Base-by-base conservation (phyloP, 768 basidiomycete species). In the Boletales sp. region DNA sequence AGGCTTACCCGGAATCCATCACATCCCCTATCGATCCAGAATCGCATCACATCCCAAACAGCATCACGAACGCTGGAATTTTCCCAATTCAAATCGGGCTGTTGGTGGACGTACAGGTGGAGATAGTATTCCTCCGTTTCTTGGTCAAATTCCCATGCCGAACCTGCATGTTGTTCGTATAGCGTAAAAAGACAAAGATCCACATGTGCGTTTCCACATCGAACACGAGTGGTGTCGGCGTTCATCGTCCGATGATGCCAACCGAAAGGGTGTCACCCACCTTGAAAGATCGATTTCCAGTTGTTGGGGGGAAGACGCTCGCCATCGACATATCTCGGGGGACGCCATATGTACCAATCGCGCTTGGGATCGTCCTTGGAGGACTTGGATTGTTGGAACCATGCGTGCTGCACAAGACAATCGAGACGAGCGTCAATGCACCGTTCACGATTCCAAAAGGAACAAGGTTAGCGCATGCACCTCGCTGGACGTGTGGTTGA, bases 11-110 rank as follows among this genome's bases (percentile, higher is more conserved):
- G 71, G 65, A 90, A 90, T 2, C 87, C 88, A 52, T 88, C 86
- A 52, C 83, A 82, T 1, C 88, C 87, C 43, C 81, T 71, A 46
- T 81, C 75, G n/a, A 87, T 72, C 87, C 86, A 89, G 60, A 86
- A 89, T 38, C 68, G 66, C 84, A 89, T 84, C 40, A 82, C 60
- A 31, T 83, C 80, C 67, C 74, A 83, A 1, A 86, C 74, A 8
- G 82, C 78, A 48, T 75, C 70, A 8, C 82, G 72, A 2, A 85
- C 79, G 8, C 75, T 74, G 0, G 77, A 74, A 54, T 87, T 84
- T 44, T 87, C 84, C 86, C 85, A 89, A 61, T 90, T 88, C 14
- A 89, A 64, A 60, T 89, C 88, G 0, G 86, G 87, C 68, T 87
- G 86, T 58, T 86, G 77, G 9, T 72, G 60, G 46, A 78, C 69